Evolutionary conservation across 768 basidiomycete species (phyloP), one percentile per base, ranked within the genome.

Genomic region (Lepiota venenata): DNA sequence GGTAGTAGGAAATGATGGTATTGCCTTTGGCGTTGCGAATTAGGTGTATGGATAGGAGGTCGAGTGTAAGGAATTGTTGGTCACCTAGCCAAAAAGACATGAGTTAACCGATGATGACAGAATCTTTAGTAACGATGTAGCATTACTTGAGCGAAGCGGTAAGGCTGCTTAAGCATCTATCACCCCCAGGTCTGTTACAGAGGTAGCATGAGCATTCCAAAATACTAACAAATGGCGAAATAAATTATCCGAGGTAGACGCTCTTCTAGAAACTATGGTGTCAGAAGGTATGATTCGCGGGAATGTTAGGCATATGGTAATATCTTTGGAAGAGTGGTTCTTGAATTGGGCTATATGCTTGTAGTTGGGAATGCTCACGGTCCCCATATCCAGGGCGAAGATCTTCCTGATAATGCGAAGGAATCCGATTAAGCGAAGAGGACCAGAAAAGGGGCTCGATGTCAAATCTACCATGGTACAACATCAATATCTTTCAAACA

Each of bases 401-500:
- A 55, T 71, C 71, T 50, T 81, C 79, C 56, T 80, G 81, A 59
- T 81, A 82, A 53, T 82, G 72, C 12, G 79, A 72, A 10, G 83
- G 83, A 60, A 83, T 84, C 79, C 79, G 81, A 42, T 81, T 79
- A 4, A 82, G 63, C 1, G 82, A 79, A 1, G 82, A 84, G 0
- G 82, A 80, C 63, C 84, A 85, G 61, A 80, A 85, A 63, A 85
- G 84, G 0, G 84, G 84, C 57, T 85, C 84, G 53, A 85, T 70
- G 40, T n/a, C 68, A 11, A 32, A 32, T 32, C 32, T 32, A 8
- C 70, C 51, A 32, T 9, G 32, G 8, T n/a, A 32, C 32, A 32
- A 9, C 32, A 32, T 32, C 10, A 32, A 8, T 11, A 11, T 32
- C n/a, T n/a, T 32, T 32, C 32, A 32, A 9, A 32, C 8, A 32